Evolutionary conservation across 164 flowering plant genomes (phyloP).

Genomic region (Hamamelis virginiana): DNA sequence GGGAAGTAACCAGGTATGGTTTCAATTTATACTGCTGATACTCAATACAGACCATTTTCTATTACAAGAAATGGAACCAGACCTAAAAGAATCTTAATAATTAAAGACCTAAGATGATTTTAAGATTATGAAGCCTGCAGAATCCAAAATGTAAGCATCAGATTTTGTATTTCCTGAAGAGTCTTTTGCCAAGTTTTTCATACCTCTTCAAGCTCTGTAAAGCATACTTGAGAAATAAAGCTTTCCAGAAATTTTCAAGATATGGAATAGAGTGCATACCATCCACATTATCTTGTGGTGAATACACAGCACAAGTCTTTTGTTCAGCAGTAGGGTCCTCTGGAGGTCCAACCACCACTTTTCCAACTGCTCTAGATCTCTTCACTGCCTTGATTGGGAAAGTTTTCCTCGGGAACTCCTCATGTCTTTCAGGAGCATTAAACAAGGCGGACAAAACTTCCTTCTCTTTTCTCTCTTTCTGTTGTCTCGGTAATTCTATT

Average conservation of each 20-base stretch:
- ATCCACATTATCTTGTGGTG: slow-evolving; percentile 6
- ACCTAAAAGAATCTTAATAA: no score
- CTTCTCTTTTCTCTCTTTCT: slow-evolving; percentile 32
- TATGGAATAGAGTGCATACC: slow-evolving; percentile 21
- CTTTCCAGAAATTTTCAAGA: not conserved
- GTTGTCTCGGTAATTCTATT: slow-evolving; percentile 12
- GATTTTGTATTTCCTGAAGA: not conserved
- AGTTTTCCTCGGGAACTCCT: slow-evolving; percentile 33
- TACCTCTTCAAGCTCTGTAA: not conserved
- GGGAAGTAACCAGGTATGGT: no score
- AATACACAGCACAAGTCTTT: not conserved
- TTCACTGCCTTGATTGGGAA: slow-evolving; percentile 13
- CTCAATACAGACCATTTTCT: no score
- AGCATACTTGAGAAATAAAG: not conserved
- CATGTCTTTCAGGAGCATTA: slow-evolving; percentile 33
- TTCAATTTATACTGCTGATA: no score
- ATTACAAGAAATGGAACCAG: no score
- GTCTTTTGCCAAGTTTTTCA: not conserved
- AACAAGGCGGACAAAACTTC: slow-evolving; percentile 57
- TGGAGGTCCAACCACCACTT: slow-evolving; percentile 36
- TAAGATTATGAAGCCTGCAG: no score
- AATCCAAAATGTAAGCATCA: not conserved
- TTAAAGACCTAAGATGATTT: no score
- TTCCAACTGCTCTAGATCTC: slow-evolving; percentile 25
- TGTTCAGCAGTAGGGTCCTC: slow-evolving; percentile 23